Evolutionary conservation across 805 yeast species (phyloP), one percentile per base, ranked within the genome.

Genomic region (Candida khao-thaluensis): DNA sequence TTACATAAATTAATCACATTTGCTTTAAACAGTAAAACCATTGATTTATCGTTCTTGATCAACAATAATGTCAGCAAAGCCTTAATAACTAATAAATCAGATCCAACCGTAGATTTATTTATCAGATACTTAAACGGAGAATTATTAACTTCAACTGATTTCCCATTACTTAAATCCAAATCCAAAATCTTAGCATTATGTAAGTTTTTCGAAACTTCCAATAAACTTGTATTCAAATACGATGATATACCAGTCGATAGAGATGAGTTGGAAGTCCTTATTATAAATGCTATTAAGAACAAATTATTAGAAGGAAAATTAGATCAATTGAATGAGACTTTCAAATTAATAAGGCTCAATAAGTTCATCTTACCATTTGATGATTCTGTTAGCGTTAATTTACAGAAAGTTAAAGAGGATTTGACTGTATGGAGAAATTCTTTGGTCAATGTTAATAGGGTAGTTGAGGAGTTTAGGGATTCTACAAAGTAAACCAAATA

Each of bases 251-350:
- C 72, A 21, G 55, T 56, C 10, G 44, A 57, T 3, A 40, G 61
- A 11, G 43, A 51, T 25, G 70, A 65, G 35, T 60, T 69, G 33
- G 74, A 69, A 51, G 52, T 58, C 31, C 57, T 69, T 42, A 53
- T 69, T 45, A 61, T 69, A 28, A 65, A 64, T 47, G 59, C 72
- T 26, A 68, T 69, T 45, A 67, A 66, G 50, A 57, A 66, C n/a
- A 69, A 68, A 30, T 66, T 69, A 36, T 51, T 69, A 37, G 72
- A 69, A 53, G 74, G 74, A 38, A 69, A 67, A 49, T 60, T 69
- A 48, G 66, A 69, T 52, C 74, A 69, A 53, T 57, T 68, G 30
- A 65, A 63, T 25, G 61, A 64, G 43, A 54, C 62, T 6, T 69
- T 69, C 50, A 56, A 60, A 44, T 64, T 69, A 47, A 62, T 62